Base-by-base conservation (phyloP, 2,329 filamentous ascomycete genomes). In the Ophiostoma sp. region DNA sequence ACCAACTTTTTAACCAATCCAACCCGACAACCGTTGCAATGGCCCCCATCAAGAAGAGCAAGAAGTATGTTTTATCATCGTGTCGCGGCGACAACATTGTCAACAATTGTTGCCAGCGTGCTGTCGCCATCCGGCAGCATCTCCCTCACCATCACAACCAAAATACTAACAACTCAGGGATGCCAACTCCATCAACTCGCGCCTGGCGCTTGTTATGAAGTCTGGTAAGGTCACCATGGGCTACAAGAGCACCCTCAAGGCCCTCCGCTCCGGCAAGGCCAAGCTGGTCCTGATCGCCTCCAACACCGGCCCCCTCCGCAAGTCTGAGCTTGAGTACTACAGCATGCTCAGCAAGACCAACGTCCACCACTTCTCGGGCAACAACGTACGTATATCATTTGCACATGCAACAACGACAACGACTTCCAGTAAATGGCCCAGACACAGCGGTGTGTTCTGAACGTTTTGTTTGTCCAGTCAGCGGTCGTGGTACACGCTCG, bases 221-320 rank as follows among this genome's bases (percentile, higher is more conserved):
- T 85, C 83, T 75, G 87, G 87, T 78, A 91, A 91, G 82, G 93
- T 97, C 86, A 93, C 88, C 75, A 87, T 96, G 76, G 93, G 93
- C 79, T 94, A 94, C 88, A 94, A 94, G 85, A 91, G 89, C 74
- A 94, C 81, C 60, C 74, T 75, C 52, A 75, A 75, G 74, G 72
- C 73, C 27, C 74, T 75, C 20, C 74, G 74, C 72, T 72, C 54
- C 67, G 94, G 94, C 83, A 98, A 97, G 90, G 95, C 95, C 83
- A 98, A 98, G 91, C 89, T 97, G 76, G 92, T 98, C 82, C 77
- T 94, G 81, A 93, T 93, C 75, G 86, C 90, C 77, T 93, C 92
- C 84, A 98, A 99, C 88, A 97, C 94, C 77, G 94, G 94, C 80
- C 95, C 95, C 83, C 92, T 99, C 79, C 90, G 94, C 83, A 99